phyloP scores from a whole-genome alignment of 176 grass and related monocot species.

The Typha latifolia region DNA sequence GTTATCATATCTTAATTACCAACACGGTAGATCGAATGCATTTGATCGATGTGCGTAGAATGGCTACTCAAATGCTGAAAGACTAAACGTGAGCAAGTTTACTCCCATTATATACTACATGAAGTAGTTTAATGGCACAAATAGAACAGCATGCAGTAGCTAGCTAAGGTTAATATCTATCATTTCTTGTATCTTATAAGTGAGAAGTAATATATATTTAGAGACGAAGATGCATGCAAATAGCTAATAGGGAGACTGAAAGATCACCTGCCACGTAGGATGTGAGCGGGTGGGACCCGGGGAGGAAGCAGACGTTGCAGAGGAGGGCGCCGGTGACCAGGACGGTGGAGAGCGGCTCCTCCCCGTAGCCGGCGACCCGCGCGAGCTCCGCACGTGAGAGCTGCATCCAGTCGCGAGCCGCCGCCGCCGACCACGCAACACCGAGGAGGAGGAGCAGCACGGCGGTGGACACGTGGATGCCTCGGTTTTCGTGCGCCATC shows the following conservation, averaged over 20 bases:
- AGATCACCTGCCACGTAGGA: constrained; percentile 1
- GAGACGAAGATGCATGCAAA: background rate
- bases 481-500: background rate
- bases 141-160: too few species aligned
- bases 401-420: background rate
- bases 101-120: too few species aligned
- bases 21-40: too few species aligned
- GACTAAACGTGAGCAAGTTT: too few species aligned
- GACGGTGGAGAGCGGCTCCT: constrained; percentile 15
- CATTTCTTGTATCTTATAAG: background rate
- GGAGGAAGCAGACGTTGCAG: constrained; percentile 4
- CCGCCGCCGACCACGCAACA: background rate
- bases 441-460: background rate
- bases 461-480: background rate
- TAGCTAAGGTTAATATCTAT: background rate
- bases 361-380: constrained; percentile 14
- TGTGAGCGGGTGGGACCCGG: background rate
- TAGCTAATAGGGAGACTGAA: too few species aligned
- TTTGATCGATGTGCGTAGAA: too few species aligned
- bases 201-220: too few species aligned
- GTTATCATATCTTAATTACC: too few species aligned
- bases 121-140: too few species aligned
- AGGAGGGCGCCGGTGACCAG: constrained; percentile 9
- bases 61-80: too few species aligned
- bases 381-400: constrained; percentile 9